Evolutionary conservation across 2,329 filamentous ascomycete genomes (phyloP), one percentile per base, ranked within the genome.

Genomic region (Exophiala alcalophila): DNA sequence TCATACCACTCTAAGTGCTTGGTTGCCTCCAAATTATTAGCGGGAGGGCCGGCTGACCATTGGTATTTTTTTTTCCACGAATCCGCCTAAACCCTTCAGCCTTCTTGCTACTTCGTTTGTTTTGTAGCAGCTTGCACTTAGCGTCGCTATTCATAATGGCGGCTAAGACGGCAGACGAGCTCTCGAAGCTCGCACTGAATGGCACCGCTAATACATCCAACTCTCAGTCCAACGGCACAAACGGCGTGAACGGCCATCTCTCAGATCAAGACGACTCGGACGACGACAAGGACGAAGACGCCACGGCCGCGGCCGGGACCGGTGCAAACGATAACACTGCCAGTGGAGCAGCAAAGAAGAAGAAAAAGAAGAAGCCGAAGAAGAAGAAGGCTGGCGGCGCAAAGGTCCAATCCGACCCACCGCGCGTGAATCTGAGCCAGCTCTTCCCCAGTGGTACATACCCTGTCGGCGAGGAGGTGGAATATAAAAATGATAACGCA

Each of bases 361-460:
- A 89, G 71, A 91, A 90, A 74, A 88, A 87, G 75, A 86, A 82
- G 73, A 83, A 80, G 68, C 78, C 81, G 62, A 81, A 80, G 64
- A 84, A 80, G 72, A 84, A 84, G 76, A 84, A 81, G 59, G 71
- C 68, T 51, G 66, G 56, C 12, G 66, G 62, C 5, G 73, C 81
- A 37, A 87, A 84, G 42, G 73, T 75, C 33, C 87, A 94, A 67
- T 84, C 83, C n/a, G 74, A 79, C 38, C 86, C 87, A 21, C 87
- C 87, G 3, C 80, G 84, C 30, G 81, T 92, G 16, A 74, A 80
- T 28, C 66, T 94, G 24, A 81, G 84, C 23, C 78, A 81, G 55
- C 73, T 94, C 29, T 92, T 88, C 69, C 79, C 83, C 38, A 78
- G 78, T 63, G 74, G 78, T 59, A 71, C 72, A 54, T 94, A 87